These are phyloP conservation scores for Trichosporon ovoides DNA, from an alignment of 1,284 basidiomycete genomes.

Conservation along the genomic window DNA sequence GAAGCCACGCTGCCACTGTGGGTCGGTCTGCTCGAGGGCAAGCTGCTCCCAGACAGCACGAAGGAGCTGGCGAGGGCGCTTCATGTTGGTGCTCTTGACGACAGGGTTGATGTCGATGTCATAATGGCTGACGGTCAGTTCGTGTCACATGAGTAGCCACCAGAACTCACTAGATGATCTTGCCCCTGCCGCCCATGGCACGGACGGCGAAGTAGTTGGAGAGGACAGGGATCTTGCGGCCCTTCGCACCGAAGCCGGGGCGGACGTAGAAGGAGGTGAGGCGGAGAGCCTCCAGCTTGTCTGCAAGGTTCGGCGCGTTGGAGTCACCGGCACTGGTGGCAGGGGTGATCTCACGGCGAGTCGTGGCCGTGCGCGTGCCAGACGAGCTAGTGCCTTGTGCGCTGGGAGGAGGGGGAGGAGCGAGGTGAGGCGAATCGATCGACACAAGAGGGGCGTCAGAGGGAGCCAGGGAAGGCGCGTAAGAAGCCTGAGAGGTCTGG, in stretches of 20 bases:
- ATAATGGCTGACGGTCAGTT: conserved; percentile 34
- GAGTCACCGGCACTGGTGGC: background rate
- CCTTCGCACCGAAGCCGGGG: conserved; percentile 30
- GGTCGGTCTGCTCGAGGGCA: conserved; percentile 22
- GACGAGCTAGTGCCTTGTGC: background rate
- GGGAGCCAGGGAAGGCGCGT: background rate
- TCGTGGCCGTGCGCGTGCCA: background rate
- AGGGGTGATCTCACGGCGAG: background rate
- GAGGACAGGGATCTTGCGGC: conserved; percentile 23
- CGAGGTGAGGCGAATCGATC: background rate
- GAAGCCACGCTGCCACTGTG: conserved; percentile 23
- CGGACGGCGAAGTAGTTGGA: conserved; percentile 36
- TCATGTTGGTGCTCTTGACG: conserved; percentile 36
- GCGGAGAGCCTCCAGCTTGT: conserved; percentile 22
- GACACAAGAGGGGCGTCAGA: too few species aligned
- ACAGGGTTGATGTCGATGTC: conserved; percentile 46
- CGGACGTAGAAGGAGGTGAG: conserved; percentile 34
- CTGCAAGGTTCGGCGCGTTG: conserved; percentile 10
- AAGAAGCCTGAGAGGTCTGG: background rate
- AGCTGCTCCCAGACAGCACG: conserved; percentile 35
- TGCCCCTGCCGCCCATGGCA: conserved; percentile 23
- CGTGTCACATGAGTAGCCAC: accelerated
- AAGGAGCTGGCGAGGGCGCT: conserved; percentile 27
- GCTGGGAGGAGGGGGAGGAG: background rate
- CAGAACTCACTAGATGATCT: conserved; percentile 37